Evolutionary conservation across 805 yeast genomes (phyloP).

Genomic region (Barnettozyma vustinii): DNA sequence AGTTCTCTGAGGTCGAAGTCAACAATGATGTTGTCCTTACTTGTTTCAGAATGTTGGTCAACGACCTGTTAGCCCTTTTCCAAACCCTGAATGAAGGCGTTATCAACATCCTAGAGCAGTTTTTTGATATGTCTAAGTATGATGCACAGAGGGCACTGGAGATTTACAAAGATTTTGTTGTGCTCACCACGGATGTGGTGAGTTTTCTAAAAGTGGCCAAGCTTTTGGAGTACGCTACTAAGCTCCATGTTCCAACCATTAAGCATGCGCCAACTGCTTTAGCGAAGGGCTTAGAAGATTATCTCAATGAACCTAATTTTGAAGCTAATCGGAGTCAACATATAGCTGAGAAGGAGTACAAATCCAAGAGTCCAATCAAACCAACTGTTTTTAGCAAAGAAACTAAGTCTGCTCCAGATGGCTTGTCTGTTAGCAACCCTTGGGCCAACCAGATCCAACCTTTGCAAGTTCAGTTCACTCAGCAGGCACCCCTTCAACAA

Average conservation of each 20-base stretch:
- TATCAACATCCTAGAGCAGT: conserved; percentile 87
- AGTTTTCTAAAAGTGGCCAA: conserved; percentile 86
- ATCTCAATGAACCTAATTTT: conserved; percentile 79
- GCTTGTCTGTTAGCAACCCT: conserved; percentile 7
- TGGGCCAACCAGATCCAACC: conserved; percentile 28
- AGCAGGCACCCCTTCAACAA: conserved; percentile 18
- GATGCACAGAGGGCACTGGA: conserved; percentile 86
- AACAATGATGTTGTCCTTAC: conserved; percentile 80
- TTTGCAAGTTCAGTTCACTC: conserved; percentile 23
- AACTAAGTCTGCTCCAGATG: neutral
- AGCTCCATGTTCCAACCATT: conserved; percentile 89
- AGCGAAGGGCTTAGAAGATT: conserved; percentile 81
- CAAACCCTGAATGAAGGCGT: conserved; percentile 95
- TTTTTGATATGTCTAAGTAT: conserved; percentile 80
- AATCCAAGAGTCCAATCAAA: conserved; percentile 14
- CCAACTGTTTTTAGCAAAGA: neutral
- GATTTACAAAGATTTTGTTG: conserved; percentile 80
- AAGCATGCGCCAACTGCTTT: conserved; percentile 96
- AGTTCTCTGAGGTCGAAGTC: conserved; percentile 72
- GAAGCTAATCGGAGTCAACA: conserved; percentile 76
- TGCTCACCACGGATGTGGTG: conserved; percentile 81
- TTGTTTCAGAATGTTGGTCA: conserved; percentile 83
- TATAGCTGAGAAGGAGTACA: conserved; percentile 55
- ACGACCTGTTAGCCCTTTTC: conserved; percentile 79
- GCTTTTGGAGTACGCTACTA: conserved; percentile 79